A percentile compares a stretch with the other conserved stretches of the same genome.
phyloP scores from a whole-genome alignment of 1,284 basidiomycete species.

The Rhodofomes roseus region DNA sequence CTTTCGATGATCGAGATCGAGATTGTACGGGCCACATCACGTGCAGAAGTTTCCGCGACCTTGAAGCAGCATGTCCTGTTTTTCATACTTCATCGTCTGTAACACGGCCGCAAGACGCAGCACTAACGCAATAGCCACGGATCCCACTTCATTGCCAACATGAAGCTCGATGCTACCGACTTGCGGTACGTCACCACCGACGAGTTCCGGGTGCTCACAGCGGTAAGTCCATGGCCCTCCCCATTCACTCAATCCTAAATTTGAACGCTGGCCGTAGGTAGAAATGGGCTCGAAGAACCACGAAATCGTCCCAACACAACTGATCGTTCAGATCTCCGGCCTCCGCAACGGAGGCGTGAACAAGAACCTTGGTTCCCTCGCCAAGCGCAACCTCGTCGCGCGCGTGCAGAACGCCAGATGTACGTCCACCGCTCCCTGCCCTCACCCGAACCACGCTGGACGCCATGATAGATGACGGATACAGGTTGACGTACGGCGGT shows the following conservation, averaged over 20 bases:
- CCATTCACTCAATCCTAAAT: not conserved
- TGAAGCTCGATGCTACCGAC: conserved; percentile 96
- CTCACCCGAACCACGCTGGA: not conserved
- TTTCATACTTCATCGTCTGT: not conserved
- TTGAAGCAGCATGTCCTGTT: not conserved
- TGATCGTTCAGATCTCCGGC: conserved; percentile 91
- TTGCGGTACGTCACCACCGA: conserved; percentile 90
- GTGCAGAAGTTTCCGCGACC: not conserved
- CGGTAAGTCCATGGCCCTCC: conserved; percentile 50
- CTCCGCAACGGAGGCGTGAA: conserved; percentile 90
- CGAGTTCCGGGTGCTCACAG: conserved; percentile 92
- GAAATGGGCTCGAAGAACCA: conserved; percentile 99
- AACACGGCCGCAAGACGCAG: not conserved
- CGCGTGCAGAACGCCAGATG: conserved; percentile 91
- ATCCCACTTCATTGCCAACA: conserved; percentile 30
- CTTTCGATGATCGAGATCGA: conserved; percentile 1
- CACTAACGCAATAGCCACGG: too few relatives aligned
- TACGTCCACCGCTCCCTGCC: conserved; percentile 32
- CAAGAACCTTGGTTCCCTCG: conserved; percentile 87
- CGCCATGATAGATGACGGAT: conserved; percentile 80
- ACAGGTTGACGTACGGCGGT: conserved; percentile 95
- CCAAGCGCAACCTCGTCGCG: conserved; percentile 89
- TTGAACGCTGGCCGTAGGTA: conserved; percentile 45
- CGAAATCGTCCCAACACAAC: conserved; percentile 86
- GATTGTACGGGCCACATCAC: not conserved